A percentile compares a stretch with the other conserved stretches of the same genome.
These are phyloP conservation scores for Cyclotella choctawhatcheeana DNA, from an alignment of 108 stramenopile species.

Conservation along the genomic window DNA sequence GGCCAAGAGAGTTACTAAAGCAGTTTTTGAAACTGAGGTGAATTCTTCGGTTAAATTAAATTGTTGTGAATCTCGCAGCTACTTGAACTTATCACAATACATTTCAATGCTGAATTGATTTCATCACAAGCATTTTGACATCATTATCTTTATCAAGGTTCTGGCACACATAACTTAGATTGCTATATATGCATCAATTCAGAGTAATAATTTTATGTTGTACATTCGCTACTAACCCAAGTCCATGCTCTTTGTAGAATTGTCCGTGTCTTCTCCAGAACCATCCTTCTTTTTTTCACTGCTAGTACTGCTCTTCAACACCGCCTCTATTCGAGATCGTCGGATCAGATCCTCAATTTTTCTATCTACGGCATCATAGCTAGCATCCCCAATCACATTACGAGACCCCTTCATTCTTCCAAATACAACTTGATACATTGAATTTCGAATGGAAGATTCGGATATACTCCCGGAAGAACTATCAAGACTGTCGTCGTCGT, in stretches of 20 bases:
- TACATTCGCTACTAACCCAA: too few relatives aligned
- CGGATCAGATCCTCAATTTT: constrained; percentile 53
- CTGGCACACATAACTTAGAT: too few relatives aligned
- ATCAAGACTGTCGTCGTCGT: constrained; percentile 17
- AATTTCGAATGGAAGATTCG: constrained; percentile 36
- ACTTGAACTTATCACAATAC: too few relatives aligned
- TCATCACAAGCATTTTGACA: too few relatives aligned
- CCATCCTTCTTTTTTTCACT: constrained; percentile 7
- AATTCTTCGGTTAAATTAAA: too few relatives aligned
- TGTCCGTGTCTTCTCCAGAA: constrained; percentile 1
- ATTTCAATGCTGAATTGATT: too few relatives aligned
- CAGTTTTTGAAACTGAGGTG: too few relatives aligned
- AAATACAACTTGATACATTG: constrained; percentile 49
- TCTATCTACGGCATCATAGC: constrained; percentile 38
- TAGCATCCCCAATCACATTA: not conserved
- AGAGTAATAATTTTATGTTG: too few relatives aligned
- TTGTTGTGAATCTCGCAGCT: too few relatives aligned
- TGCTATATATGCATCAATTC: too few relatives aligned
- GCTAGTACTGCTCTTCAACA: constrained; percentile 14
- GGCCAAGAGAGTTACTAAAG: too few relatives aligned
- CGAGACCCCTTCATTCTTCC: constrained; percentile 17
- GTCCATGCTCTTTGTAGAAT: not conserved
- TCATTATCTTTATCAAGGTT: too few relatives aligned
- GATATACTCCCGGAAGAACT: constrained; percentile 24
- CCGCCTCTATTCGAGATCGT: constrained; percentile 35